Percentiles rank a stretch among this genome's conserved stretches.
phyloP scores from a whole-genome alignment of 192 early-diverging fungal genomes.

The Podila horticola region DNA sequence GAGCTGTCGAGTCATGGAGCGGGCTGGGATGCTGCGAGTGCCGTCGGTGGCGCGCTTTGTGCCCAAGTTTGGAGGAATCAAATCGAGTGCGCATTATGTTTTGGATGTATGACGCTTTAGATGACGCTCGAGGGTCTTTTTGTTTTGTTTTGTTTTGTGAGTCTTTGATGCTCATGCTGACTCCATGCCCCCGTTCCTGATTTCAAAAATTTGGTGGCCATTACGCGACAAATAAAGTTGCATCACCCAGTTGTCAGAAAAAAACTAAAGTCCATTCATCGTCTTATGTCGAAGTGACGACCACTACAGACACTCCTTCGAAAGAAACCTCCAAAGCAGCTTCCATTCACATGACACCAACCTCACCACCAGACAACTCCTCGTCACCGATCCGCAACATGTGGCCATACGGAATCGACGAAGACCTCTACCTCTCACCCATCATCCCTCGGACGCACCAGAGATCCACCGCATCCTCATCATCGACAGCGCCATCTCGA shows the following conservation, averaged over 20 bases:
- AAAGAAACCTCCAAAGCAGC: no score
- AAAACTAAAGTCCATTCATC: no score
- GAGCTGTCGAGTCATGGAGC: conserved; percentile 11
- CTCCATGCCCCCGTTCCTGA: no score
- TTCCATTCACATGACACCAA: no score
- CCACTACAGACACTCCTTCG: no score
- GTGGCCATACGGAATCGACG: not conserved
- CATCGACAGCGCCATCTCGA: not conserved
- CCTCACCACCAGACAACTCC: no score
- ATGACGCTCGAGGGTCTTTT: not conserved
- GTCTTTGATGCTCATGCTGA: no score
- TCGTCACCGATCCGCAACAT: not conserved
- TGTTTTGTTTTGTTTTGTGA: no score
- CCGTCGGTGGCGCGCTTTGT: not conserved
- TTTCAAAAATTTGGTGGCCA: no score
- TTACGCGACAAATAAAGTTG: no score
- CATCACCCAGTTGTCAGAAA: no score
- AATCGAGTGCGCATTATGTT: conserved; percentile 12
- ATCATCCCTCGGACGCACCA: not conserved
- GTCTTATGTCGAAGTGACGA: no score
- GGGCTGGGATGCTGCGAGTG: not conserved
- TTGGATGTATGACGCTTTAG: not conserved
- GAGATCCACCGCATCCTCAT: not conserved
- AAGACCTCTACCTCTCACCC: not conserved
- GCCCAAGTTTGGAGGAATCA: conserved; percentile 5